Conservation (phyloP, 768 basidiomycete genomes). For the Strobilomyces confusus region DNA sequence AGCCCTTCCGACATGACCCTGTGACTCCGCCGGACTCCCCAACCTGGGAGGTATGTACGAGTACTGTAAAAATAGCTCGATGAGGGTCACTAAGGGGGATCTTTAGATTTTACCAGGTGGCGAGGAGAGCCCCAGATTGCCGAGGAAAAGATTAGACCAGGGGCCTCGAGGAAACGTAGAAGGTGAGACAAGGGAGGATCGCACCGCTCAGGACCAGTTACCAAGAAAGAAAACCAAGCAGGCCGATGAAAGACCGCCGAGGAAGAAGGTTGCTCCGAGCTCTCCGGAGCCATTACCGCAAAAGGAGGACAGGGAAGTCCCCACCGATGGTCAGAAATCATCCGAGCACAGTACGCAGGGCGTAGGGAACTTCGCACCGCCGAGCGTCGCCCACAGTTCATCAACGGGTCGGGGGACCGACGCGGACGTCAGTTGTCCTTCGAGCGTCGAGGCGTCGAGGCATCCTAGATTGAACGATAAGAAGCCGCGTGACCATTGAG, state of each 20-base stretch:
- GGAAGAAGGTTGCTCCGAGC: too few relatives aligned
- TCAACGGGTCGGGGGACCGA: neutral
- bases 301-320: neutral
- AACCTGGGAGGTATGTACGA: neutral
- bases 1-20: neutral
- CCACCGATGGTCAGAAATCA: neutral
- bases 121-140: neutral
- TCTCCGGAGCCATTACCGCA: too few relatives aligned
- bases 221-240: neutral
- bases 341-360: neutral
- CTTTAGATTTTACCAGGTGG: neutral
- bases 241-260: neutral
- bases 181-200: too few relatives aligned
- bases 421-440: neutral
- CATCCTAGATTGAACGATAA: neutral
- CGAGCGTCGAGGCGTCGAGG: neutral
- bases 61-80: neutral
- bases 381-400: neutral
- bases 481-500: too few relatives aligned
- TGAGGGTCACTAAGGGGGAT: neutral
- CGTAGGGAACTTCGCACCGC: neutral
- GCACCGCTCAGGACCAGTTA: too few relatives aligned
- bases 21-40: neutral
- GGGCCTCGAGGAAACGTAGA: too few relatives aligned
- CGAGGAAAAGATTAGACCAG: too few relatives aligned